These are phyloP conservation scores for Rhododendron vialii DNA, from an alignment of 148 eudicot genomes.

Conservation along the genomic window DNA sequence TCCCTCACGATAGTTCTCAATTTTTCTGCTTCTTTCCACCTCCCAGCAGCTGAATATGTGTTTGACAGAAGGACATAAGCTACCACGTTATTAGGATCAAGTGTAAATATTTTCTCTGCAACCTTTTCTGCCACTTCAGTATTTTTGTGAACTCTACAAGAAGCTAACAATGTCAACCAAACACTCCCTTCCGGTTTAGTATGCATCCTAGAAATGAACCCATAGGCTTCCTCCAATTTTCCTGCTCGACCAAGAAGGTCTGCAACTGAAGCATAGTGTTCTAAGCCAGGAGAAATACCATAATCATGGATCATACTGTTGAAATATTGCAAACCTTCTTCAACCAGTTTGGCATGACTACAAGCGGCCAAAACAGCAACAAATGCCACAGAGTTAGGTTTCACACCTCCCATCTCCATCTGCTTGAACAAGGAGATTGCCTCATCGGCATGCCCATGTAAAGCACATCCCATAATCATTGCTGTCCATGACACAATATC, in stretches of 20 bases:
- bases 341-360: slow-evolving; percentile 65
- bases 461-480: slow-evolving; percentile 83
- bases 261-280: slow-evolving; percentile 67
- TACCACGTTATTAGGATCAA: slow-evolving; percentile 46
- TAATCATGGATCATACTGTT: slow-evolving; percentile 41
- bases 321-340: slow-evolving; percentile 52
- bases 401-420: slow-evolving; percentile 53
- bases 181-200: slow-evolving; percentile 31
- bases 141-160: slow-evolving; percentile 64
- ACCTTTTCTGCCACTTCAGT: slow-evolving; percentile 73
- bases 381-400: slow-evolving; percentile 55
- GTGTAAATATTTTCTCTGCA: slow-evolving; percentile 35
- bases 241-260: slow-evolving; percentile 89
- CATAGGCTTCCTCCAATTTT: slow-evolving; percentile 63
- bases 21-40: slow-evolving; percentile 65
- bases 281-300: slow-evolving; percentile 48
- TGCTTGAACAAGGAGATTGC: slow-evolving; percentile 50
- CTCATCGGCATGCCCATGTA: slow-evolving; percentile 58
- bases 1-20: slow-evolving; percentile 36
- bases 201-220: slow-evolving; percentile 42
- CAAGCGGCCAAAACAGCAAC: slow-evolving; percentile 78
- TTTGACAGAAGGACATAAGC: slow-evolving; percentile 58
- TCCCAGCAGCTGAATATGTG: slow-evolving; percentile 53
- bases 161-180: slow-evolving; percentile 64
- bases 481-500: slow-evolving; percentile 82